Evolutionary conservation across 345 rosid genomes (phyloP).

Genomic region (Brassica rapa): DNA sequence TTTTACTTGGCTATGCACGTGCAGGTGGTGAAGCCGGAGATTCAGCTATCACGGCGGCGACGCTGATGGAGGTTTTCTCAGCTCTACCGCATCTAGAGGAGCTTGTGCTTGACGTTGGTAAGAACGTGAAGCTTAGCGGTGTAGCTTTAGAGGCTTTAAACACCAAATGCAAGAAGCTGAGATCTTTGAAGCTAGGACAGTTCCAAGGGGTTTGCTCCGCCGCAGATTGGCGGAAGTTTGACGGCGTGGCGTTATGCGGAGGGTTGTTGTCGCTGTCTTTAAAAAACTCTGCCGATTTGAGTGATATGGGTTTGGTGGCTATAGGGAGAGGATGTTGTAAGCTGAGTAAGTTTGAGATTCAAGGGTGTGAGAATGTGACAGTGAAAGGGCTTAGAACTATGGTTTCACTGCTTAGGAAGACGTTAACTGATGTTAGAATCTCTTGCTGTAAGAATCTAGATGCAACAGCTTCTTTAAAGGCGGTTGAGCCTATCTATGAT

Average conservation of each 20-base stretch:
- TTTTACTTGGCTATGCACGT: neutral
- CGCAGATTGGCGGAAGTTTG: conserved; percentile 50
- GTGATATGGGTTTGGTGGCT: conserved; percentile 75
- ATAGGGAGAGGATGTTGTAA: conserved; percentile 78
- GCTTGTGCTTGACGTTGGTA: conserved; percentile 63
- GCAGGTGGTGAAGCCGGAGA: conserved; percentile 52
- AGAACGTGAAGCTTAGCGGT: conserved; percentile 63
- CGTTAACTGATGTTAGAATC: conserved; percentile 66
- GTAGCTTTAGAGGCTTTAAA: conserved; percentile 57
- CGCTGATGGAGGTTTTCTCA: conserved; percentile 53
- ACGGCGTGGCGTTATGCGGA: conserved; percentile 75
- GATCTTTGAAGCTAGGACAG: conserved; percentile 59
- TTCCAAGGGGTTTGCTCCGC: conserved; percentile 77
- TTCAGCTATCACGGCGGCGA: conserved; percentile 49
- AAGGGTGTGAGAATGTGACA: conserved; percentile 79
- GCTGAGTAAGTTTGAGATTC: conserved; percentile 66
- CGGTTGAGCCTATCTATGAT: conserved; percentile 68
- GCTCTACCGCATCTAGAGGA: conserved; percentile 63
- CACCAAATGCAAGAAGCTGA: conserved; percentile 58
- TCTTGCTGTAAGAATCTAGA: conserved; percentile 67
- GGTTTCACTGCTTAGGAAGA: conserved; percentile 50
- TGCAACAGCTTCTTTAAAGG: conserved; percentile 53
- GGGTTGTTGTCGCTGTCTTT: conserved; percentile 61
- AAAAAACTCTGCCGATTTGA: conserved; percentile 64
- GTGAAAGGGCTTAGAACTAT: conserved; percentile 65